Base-by-base conservation (phyloP, 2,329 filamentous ascomycete genomes). In the Verticillium albo-atrum region DNA sequence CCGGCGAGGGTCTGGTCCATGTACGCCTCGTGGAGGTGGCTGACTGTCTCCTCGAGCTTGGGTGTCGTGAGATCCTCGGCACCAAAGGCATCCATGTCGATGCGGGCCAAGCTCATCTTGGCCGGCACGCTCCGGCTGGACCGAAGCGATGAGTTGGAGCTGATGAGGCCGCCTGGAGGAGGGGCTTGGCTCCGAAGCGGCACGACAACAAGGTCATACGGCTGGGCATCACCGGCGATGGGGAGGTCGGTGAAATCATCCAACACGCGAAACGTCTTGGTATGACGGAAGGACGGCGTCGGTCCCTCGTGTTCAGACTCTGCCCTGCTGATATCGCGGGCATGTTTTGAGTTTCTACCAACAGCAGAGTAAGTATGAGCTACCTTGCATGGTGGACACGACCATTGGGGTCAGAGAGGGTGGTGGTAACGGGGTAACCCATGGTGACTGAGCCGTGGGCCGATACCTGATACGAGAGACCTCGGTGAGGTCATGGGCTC, bases 201-300 rank as follows among this genome's bases (percentile, higher is more conserved):
- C 4, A 64, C 51, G 35, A 64, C 51, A 52, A 65, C 57, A n/a
- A 65, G 57, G 32, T 64, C 64, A 54, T 61, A 60, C 15, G 54
- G 37, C 35, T 56, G 34, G 15, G 32, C 25, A 17, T 42, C 42
- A 17, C 42, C 54, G 35, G 42, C 27, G 34, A 56, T 26, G 14
- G 54, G 42, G 12, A 37, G 42, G 15, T 56, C 54, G 7, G 54
- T 37, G 28, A 61, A 61, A 26, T 63, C 59, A n/a, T 58, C 62
- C 52, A 64, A 60, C 15, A 63, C 57, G 15, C 62, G 57, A 54
- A 62, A 66, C 20, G 64, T 64, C 54, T 64, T 57, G 4, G 54
- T 47, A 15, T 23, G 15, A n/a, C 54, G 32, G 35, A 56, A 56
- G 3, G 54, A 56, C 34, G 37, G 54, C 17, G 42, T 26, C 7